phyloP scores from a whole-genome alignment of 495 filamentous ascomycete species.

The Aspergillus sparsus region DNA sequence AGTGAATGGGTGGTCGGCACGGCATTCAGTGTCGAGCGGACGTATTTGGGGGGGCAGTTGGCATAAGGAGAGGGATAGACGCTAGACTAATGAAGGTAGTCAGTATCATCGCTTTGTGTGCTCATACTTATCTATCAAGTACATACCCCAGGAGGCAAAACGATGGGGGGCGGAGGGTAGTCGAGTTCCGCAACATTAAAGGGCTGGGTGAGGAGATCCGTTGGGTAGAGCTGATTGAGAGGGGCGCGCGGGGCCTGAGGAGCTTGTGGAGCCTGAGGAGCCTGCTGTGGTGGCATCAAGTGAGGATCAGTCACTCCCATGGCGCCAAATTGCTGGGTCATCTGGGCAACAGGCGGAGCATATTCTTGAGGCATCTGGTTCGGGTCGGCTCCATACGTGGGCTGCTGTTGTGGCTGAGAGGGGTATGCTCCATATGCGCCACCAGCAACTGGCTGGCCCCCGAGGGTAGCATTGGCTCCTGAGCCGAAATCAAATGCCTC shows the following conservation, averaged over 20 bases:
- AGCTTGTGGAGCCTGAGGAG: conserved; percentile 52
- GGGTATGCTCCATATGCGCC: conserved; percentile 60
- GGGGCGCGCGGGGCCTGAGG: conserved; percentile 48
- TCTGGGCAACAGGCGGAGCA: conserved; percentile 55
- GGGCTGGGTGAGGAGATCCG: conserved; percentile 86
- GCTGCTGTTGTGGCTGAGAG: conserved; percentile 55
- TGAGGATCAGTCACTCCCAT: conserved; percentile 70
- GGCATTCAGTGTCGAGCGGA: conserved; percentile 91
- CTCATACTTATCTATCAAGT: neutral
- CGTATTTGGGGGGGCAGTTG: conserved; percentile 92
- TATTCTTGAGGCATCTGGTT: conserved; percentile 59
- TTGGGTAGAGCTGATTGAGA: conserved; percentile 88
- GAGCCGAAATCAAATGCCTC: conserved; percentile 91
- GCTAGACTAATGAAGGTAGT: conserved; percentile 63
- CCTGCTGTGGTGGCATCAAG: conserved; percentile 55
- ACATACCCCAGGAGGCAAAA: conserved; percentile 88
- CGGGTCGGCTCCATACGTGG: conserved; percentile 53
- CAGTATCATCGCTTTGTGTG: conserved; percentile 26
- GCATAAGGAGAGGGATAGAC: conserved; percentile 89
- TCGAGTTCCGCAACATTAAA: conserved; percentile 93
- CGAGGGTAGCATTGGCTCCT: conserved; percentile 79
- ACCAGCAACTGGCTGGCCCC: conserved; percentile 56
- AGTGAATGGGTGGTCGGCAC: conserved; percentile 88
- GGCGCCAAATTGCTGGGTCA: conserved; percentile 80
- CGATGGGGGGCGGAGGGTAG: conserved; percentile 86